Conservation (phyloP, 768 basidiomycete genomes). For the Imleria badia region DNA sequence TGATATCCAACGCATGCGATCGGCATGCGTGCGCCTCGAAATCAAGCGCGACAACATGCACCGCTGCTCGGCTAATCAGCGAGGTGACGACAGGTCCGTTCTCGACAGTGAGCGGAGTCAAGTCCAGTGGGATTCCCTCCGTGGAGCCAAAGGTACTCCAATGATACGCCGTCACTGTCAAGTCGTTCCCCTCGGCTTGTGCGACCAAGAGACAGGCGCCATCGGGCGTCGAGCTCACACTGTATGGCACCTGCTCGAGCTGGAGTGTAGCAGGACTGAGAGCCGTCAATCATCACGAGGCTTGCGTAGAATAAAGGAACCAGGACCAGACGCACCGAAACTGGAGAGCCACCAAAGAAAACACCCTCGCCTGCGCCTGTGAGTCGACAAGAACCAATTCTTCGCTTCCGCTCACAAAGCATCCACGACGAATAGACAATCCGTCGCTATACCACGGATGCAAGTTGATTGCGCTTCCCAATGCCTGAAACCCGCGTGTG, state of each 20-base stretch:
- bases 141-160: constrained; percentile 57
- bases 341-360: constrained; percentile 51
- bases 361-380: constrained; percentile 44
- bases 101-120: constrained; percentile 27
- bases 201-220: constrained; percentile 49
- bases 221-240: constrained; percentile 48
- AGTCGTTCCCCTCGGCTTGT: constrained; percentile 15
- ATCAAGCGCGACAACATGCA: constrained; percentile 46
- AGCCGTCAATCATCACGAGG: neutral
- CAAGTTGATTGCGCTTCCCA: constrained; percentile 43
- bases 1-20: constrained; percentile 52
- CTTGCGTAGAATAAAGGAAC: neutral
- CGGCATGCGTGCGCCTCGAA: constrained; percentile 27
- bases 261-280: constrained; percentile 49
- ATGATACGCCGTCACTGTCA: constrained; percentile 44
- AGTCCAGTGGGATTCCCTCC: constrained; percentile 41
- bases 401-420: constrained; percentile 50
- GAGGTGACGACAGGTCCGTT: constrained; percentile 41
- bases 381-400: constrained; percentile 54
- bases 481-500: constrained; percentile 38
- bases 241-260: constrained; percentile 34
- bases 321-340: neutral
- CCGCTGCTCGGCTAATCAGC: constrained; percentile 38
- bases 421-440: constrained; percentile 33
- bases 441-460: constrained; percentile 40